Evolutionary conservation across 2,329 filamentous ascomycete genomes (phyloP).

Genomic region (Chalara sp.): DNA sequence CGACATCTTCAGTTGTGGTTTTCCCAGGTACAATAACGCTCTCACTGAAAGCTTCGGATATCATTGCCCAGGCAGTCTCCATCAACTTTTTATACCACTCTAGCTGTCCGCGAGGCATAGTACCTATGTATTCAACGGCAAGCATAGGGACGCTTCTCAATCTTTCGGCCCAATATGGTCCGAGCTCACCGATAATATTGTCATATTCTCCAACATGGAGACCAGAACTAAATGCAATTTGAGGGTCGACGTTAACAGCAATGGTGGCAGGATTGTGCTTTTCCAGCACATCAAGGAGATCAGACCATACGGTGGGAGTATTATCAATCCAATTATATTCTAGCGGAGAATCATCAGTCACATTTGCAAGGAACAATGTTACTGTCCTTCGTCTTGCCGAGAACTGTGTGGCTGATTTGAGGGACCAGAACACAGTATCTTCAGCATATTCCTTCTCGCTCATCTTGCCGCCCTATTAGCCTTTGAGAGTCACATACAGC

Average conservation of each 20-base stretch:
- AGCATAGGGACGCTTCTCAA: conserved; percentile 39
- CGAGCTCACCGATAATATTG: conserved; percentile 29
- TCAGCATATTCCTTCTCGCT: conserved; percentile 45
- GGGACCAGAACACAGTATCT: conserved; percentile 44
- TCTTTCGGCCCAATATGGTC: conserved; percentile 30
- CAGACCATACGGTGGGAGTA: conserved; percentile 35
- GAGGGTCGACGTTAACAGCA: conserved; percentile 37
- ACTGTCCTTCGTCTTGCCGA: conserved; percentile 43
- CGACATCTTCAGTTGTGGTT: conserved; percentile 38
- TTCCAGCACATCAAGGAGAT: conserved; percentile 32
- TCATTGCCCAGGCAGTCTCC: conserved; percentile 46
- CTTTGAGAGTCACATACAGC: not conserved
- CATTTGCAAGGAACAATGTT: conserved; percentile 39
- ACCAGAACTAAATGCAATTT: conserved; percentile 40
- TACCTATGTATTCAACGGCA: conserved; percentile 38
- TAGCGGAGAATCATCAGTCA: conserved; percentile 20
- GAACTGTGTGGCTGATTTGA: conserved; percentile 39
- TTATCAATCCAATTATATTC: conserved; percentile 41
- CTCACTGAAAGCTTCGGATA: conserved; percentile 38
- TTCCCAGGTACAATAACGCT: conserved; percentile 35
- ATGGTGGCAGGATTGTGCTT: conserved; percentile 31
- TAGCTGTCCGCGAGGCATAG: conserved; percentile 34
- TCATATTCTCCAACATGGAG: conserved; percentile 41
- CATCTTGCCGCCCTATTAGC: conserved; percentile 28
- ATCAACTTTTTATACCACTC: conserved; percentile 38